Evolutionary conservation across 306 rosid species (phyloP).

Genomic region (Cucumis hystrix): DNA sequence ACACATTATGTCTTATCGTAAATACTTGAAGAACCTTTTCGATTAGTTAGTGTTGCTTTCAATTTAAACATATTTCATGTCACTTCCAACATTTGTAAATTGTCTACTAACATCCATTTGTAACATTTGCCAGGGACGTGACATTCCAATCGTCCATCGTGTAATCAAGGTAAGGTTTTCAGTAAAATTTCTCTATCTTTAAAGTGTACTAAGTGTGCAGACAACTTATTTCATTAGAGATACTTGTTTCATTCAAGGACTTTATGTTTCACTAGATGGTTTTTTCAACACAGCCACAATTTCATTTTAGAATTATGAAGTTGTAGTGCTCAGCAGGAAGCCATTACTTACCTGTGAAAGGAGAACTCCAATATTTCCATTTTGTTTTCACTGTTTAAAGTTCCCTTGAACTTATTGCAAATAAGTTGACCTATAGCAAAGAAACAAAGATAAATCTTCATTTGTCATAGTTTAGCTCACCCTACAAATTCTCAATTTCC

Average conservation of each 20-base stretch:
- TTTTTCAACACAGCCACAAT: neutral
- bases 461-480: neutral
- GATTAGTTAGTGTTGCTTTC: too few relatives aligned
- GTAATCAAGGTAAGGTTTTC: conserved; percentile 44
- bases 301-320: neutral
- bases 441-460: neutral
- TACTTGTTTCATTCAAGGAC: neutral
- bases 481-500: neutral
- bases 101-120: conserved; percentile 10
- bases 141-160: conserved; percentile 74
- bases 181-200: neutral
- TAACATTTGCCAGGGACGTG: conserved; percentile 40
- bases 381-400: neutral
- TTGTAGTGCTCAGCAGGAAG: neutral
- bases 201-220: neutral
- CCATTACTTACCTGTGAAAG: neutral
- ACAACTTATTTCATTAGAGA: neutral
- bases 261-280: neutral
- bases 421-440: neutral
- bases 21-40: too few relatives aligned
- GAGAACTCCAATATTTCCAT: neutral
- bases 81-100: neutral
- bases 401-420: neutral
- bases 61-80: too few relatives aligned
- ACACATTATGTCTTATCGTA: too few relatives aligned